A percentile compares a stretch with the other conserved stretches of the same genome.
These are phyloP conservation scores for Aspergillus intermedius DNA, from an alignment of 2,329 filamentous ascomycete species.

Conservation along the genomic window DNA sequence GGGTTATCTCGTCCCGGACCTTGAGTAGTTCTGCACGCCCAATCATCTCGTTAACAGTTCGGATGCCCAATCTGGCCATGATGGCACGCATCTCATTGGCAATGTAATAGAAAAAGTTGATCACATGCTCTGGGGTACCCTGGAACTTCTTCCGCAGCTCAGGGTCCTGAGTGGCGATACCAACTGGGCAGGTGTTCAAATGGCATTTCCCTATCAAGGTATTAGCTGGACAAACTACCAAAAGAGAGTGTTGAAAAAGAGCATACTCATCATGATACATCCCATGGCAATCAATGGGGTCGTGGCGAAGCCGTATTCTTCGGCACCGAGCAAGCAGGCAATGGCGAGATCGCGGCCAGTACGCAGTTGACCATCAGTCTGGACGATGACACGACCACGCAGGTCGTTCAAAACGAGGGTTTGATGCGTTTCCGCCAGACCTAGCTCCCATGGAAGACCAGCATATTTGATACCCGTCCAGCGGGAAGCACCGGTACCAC, in stretches of 20 bases:
- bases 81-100: constrained; percentile 93
- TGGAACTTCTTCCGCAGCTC: constrained; percentile 88
- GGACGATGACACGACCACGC: constrained; percentile 88
- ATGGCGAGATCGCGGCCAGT: constrained; percentile 92
- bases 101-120: constrained; percentile 98
- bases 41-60: constrained; percentile 96
- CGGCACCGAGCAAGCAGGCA: constrained; percentile 89
- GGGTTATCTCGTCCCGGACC: constrained; percentile 81
- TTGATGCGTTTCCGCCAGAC: constrained; percentile 94
- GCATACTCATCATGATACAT: constrained; percentile 77
- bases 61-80: constrained; percentile 92
- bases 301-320: constrained; percentile 96
- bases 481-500: constrained; percentile 89
- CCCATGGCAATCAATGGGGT: constrained; percentile 94
- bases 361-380: constrained; percentile 90
- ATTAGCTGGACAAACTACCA: constrained; percentile 9
- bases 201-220: constrained; percentile 20
- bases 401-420: constrained; percentile 93
- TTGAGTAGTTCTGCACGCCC: constrained; percentile 80
- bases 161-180: constrained; percentile 94
- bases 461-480: constrained; percentile 99
- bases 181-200: constrained; percentile 77
- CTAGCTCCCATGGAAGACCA: constrained; percentile 91
- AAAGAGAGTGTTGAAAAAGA: neutral
- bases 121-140: constrained; percentile 89